Evolutionary conservation across 148 eudicot species (phyloP), one percentile per base, ranked within the genome.

Genomic region (Silene uniflora): DNA sequence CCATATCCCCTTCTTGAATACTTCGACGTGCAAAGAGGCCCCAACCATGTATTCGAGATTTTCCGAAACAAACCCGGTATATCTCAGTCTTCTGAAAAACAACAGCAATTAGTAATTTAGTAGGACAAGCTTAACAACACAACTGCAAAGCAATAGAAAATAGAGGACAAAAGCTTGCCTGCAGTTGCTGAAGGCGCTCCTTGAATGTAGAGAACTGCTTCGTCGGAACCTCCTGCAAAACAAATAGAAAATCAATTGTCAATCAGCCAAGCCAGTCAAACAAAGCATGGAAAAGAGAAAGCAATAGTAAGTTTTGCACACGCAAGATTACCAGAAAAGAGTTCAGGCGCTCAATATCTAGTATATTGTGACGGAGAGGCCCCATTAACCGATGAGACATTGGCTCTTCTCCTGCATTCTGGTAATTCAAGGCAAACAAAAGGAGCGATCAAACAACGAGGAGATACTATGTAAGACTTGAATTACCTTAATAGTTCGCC

Each of bases 31-130:
- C 97, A 88, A 95, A 95, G 74, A 95, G 94, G 73, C 99, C 99
- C 99, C 99, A 95, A 76, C 99, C 99, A 78, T 92, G 99, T 72
- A 95, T 92, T 76, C 93, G 88, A 75, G 97, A 95, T 88, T 87
- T 90, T 67, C 99, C 99, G 66, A 95, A 92, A 77, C 97, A 89
- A 81, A 92, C 86, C 65, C 89, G 85, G 54, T 80, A 78, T 23
- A 78, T 84, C 75, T 91, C 99, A 21, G 88, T 85, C 69, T n/a
- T 89, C 97, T 92, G 91, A 59, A 62, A 52, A 75, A 82, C 18
- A 22, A 17, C 54, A 77, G 46, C n/a, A 69, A 69, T 62, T 25
- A 78, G 62, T 21, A 69, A 69, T 62, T 69, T 25, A 78, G 67
- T 22, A 69, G 55, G 62, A 69, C 39, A 62, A 60, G 27, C 60